Base-by-base conservation (phyloP, 306 rosid species). In the Ammopiptanthus mongolicus region DNA sequence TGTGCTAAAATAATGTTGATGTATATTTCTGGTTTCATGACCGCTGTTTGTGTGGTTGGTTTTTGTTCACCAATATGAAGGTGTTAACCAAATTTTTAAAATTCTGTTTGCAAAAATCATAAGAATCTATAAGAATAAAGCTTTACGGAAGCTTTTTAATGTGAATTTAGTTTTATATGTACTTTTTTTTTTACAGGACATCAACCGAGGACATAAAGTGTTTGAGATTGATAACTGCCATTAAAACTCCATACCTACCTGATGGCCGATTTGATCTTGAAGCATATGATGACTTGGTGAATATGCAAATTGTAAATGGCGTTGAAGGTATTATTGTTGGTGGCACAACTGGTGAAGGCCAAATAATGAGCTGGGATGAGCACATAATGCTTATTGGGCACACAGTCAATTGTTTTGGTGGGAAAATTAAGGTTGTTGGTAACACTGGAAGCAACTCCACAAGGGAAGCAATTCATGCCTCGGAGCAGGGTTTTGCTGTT, bases 371-470 rank as follows among this genome's bases (percentile, higher is more conserved):
- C 76, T 87, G 96, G 90, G 87, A 88, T 29, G 97, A 91, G 46
- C 93, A 91, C 69, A 88, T 94, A 42, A 90, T 91, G 98, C 97
- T 94, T 47, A 91, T 94, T 47, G 94, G 91, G 15, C 97, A 87
- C 80, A 88, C 96, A 0, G 89, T 88, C 36, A 85, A 89, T 79
- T 86, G 84, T 76, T 91, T 89, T 53, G 96, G 98, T 33, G 88
- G 90, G 8, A 91, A 93, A 68, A 71, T 93, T 48, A 89, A 88
- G 85, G 90, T 88, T 5, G 79, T 93, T 21, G 96, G 97, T 19
- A 93, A 91, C 80, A 86, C 92, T 0, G 97, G 97, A 81, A 93
- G 97, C 69, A 93, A 91, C 77, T 87, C 91, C 28, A 88, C 97
- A 0, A 73, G 86, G 84, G 96, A 93, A 83, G 97, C 97, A 29